Base-by-base conservation (phyloP, 352 stramenopile species). In the Hyaloperonospora brassicae region DNA sequence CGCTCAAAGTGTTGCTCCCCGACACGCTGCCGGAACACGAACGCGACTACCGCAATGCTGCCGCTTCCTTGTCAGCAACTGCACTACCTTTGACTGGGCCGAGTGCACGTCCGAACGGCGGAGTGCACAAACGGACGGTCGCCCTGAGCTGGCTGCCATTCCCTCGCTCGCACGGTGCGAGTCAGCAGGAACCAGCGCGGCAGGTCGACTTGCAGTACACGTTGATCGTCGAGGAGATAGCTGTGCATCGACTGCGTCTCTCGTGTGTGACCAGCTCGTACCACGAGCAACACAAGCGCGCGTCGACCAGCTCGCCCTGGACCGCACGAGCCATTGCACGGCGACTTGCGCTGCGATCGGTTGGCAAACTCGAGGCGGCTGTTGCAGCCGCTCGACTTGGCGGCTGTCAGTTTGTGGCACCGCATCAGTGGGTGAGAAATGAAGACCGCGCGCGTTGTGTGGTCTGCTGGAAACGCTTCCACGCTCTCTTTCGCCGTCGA, bases 381-480 rank as follows among this genome's bases (percentile, higher is more conserved):
- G 64, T 87, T 11, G 54, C 69, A 5, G 70, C 76, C 0, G 68
- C 72, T 5, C 60, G 73, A 2, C 72, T 87, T 35, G 75, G 73
- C 9, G 55, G 63, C 25, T 75, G 69, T 21, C 61, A 68, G 48
- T 47, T 84, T 8, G 52, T 83, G 2, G 55, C 64, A 3, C 76
- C 61, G 10, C 67, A 84, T 31, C 61, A 85, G 43, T 87, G 77
- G 77, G 67, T 87, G 6, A 73, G 76, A 42, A 84, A 87, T 50
- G 62, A 86, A 35, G 75, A 84, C 14, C 73, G 77, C 13, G 42
- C 52, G 12, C 47, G 57, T 22, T 87, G 77, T 46, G 72, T 86
- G 22, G 73, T 84, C 27, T 87, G 77, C 58, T 81, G 73, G 72
- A 86, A 87, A 58, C 53, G 59, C 1, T 87, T 87, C 46, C 73